These are phyloP conservation scores for Avena sativa DNA, from an alignment of 176 grass and related monocot genomes.

Conservation along the genomic window DNA sequence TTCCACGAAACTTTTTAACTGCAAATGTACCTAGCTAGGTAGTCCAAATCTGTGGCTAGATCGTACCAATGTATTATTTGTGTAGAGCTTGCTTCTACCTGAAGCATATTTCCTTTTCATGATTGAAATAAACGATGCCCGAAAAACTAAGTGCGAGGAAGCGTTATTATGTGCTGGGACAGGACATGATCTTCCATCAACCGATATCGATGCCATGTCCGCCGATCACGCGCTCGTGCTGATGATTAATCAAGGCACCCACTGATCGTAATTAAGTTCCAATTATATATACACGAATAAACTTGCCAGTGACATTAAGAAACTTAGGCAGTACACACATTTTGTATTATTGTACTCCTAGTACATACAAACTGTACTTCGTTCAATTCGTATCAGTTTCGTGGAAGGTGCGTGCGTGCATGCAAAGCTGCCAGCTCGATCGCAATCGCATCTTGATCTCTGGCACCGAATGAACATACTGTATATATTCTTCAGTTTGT, in stretches of 20 bases:
- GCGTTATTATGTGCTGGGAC: not conserved
- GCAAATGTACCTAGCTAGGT: slow-evolving; percentile 1
- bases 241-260: not conserved
- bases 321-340: too few relatives aligned
- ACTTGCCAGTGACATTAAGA: too few relatives aligned
- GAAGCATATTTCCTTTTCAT: slow-evolving; percentile 37
- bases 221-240: not conserved
- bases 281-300: too few relatives aligned
- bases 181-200: not conserved
- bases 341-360: too few relatives aligned
- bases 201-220: not conserved
- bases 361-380: too few relatives aligned
- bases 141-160: not conserved
- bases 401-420: slow-evolving; percentile 29
- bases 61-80: not conserved
- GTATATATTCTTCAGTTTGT: slow-evolving; percentile 31
- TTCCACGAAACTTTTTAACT: not conserved
- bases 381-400: slow-evolving; percentile 4
- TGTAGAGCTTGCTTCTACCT: slow-evolving; percentile 13
- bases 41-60: not conserved
- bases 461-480: not conserved
- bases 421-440: not conserved
- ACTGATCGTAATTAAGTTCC: not conserved
- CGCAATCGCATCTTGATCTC: not conserved
- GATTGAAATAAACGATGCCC: not conserved